Conservation (phyloP, 23 red algal genomes). For the Gracilaria domingensis region DNA sequence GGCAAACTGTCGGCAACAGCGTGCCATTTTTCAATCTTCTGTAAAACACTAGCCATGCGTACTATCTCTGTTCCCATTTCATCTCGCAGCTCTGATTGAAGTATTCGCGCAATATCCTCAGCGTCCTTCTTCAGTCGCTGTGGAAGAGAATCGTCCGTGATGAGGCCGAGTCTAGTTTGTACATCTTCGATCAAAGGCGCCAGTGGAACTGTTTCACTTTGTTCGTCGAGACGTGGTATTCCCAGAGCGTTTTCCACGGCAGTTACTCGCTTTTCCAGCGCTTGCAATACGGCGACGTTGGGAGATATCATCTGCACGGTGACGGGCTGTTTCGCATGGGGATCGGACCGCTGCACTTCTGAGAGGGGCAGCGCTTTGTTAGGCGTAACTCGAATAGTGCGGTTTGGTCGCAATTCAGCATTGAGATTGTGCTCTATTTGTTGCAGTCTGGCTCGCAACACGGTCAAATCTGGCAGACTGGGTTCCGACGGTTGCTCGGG, state of each 20-base stretch:
- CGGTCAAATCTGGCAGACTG: neutral
- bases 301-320: slow-evolving; percentile 55
- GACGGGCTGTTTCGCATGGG: neutral
- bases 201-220: slow-evolving; percentile 11
- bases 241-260: slow-evolving; percentile 49
- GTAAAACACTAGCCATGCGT: slow-evolving; percentile 35
- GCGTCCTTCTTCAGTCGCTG: slow-evolving; percentile 64
- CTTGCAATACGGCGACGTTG: slow-evolving; percentile 12
- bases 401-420: neutral
- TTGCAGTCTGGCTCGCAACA: slow-evolving; percentile 12
- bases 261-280: slow-evolving; percentile 44
- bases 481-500: neutral
- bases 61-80: slow-evolving; percentile 31
- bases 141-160: slow-evolving; percentile 34
- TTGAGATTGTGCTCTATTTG: slow-evolving; percentile 36
- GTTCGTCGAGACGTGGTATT: slow-evolving; percentile 2
- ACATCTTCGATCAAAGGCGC: slow-evolving; percentile 50
- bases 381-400: neutral
- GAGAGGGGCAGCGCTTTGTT: neutral
- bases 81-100: slow-evolving; percentile 39
- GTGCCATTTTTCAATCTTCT: slow-evolving; percentile 72
- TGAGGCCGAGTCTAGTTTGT: slow-evolving; percentile 32
- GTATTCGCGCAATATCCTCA: slow-evolving; percentile 43
- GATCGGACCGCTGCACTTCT: neutral
- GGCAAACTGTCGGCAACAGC: slow-evolving; percentile 40